phyloP scores from a whole-genome alignment of 108 stramenopile genomes.

The Parmales sp. region DNA sequence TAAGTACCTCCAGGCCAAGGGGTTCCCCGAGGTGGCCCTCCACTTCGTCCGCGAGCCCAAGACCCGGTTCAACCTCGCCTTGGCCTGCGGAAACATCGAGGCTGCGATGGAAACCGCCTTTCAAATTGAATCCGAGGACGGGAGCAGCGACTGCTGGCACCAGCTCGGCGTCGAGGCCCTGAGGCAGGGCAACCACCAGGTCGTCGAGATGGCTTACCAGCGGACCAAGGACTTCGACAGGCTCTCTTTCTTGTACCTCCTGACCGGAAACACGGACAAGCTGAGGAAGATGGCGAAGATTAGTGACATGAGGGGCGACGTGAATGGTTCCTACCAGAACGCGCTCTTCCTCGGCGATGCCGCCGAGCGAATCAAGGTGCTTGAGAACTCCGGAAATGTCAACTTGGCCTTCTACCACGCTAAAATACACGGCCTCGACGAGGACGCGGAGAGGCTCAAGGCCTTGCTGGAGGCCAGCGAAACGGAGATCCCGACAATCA shows the following conservation, averaged over 20 bases:
- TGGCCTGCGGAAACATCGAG: constrained; percentile 98
- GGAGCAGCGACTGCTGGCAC: constrained; percentile 78
- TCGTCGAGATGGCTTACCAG: constrained; percentile 98
- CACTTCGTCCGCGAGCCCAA: constrained; percentile 93
- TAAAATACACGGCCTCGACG: constrained; percentile 73
- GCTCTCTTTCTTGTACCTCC: constrained; percentile 90
- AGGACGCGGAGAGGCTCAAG: constrained; percentile 83
- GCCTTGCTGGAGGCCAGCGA: constrained; percentile 75
- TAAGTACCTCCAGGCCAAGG: constrained; percentile 90
- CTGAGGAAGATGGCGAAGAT: constrained; percentile 95
- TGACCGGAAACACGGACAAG: constrained; percentile 86
- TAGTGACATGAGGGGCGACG: constrained; percentile 85
- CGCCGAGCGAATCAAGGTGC: constrained; percentile 75
- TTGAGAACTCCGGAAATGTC: constrained; percentile 87
- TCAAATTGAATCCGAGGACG: constrained; percentile 64
- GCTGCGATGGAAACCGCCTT: constrained; percentile 93
- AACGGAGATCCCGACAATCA: constrained; percentile 31
- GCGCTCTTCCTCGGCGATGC: constrained; percentile 91
- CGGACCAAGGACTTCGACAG: constrained; percentile 94
- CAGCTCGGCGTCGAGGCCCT: constrained; percentile 87
- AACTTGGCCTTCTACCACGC: constrained; percentile 89
- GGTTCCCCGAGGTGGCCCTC: constrained; percentile 96
- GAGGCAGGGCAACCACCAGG: constrained; percentile 91
- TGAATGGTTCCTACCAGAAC: constrained; percentile 95
- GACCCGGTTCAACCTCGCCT: constrained; percentile 88